phyloP scores from a whole-genome alignment of 345 rosid species.

The Microcos paniculata region DNA sequence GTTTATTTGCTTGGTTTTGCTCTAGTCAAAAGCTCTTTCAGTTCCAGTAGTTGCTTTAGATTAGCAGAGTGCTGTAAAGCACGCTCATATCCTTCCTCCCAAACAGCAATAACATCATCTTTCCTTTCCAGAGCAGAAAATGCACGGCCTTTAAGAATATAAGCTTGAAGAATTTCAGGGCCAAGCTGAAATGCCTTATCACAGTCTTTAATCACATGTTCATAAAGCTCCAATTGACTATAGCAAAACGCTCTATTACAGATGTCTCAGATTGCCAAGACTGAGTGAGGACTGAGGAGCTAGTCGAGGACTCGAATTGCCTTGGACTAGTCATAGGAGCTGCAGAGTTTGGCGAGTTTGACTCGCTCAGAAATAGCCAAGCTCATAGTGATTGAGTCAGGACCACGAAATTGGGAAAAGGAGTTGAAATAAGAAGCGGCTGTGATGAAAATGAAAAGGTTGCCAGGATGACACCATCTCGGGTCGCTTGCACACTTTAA shows the following conservation, averaged over 20 bases:
- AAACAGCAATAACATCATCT: constrained; percentile 66
- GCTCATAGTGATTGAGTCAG: constrained; percentile 33
- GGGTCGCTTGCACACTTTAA: no score
- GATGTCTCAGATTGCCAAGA: constrained; percentile 68
- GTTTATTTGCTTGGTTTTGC: constrained; percentile 56
- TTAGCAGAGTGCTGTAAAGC: constrained; percentile 71
- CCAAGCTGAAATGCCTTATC: constrained; percentile 82
- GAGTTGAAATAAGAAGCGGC: not conserved
- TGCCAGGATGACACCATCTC: no score
- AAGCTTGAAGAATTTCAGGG: constrained; percentile 73
- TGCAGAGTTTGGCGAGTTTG: constrained; percentile 84
- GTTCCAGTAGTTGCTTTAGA: constrained; percentile 85
- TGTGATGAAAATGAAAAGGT: not conserved
- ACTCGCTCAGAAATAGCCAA: constrained; percentile 65
- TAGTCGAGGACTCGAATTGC: constrained; percentile 94
- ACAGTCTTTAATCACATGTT: constrained; percentile 93
- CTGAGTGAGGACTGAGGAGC: constrained; percentile 66
- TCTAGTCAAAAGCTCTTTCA: constrained; percentile 66
- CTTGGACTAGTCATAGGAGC: constrained; percentile 90
- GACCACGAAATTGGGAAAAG: constrained; percentile 10
- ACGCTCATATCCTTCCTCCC: constrained; percentile 73
- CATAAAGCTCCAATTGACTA: constrained; percentile 94
- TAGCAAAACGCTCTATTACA: constrained; percentile 98
- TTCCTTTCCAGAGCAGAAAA: constrained; percentile 77
- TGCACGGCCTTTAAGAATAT: constrained; percentile 88